Evolutionary conservation across 2,329 filamentous ascomycete genomes (phyloP), one percentile per base, ranked within the genome.

Genomic region (Trichoderma polysporum): DNA sequence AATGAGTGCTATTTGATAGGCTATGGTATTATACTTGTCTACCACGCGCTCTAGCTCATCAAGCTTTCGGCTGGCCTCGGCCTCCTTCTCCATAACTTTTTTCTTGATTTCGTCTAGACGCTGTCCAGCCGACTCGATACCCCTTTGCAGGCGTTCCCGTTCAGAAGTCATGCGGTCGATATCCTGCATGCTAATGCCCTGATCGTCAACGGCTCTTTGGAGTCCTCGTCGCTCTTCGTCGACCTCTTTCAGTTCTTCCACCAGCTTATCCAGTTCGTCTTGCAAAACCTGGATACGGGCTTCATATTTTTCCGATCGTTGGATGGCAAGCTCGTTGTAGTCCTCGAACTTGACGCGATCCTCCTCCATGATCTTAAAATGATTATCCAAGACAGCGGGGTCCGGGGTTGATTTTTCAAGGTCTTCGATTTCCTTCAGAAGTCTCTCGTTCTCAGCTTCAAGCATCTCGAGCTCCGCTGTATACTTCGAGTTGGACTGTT

Each of bases 111-210:
- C 95, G 66, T 97, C 94, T 0, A 97, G 83, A 61, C 92, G 86
- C 64, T 87, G 84, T 6, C 88, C 85, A 0, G 92, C 91, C 2
- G 89, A 86, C 73, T 97, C 93, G 52, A 97, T 90, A 49, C 90
- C 91, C 73, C 91, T 94, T 71, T 97, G 92, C n/a, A 99, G 85
- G 54, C 95, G 89, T 74, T 99, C 95, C 62, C 94, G 90, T 78
- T 99, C 95, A 39, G 92, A 90, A 72, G 93, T 97, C 94, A 99
- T 97, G 78, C 95, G 93, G 84, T 99, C 95, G 76, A 99, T 98
- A 85, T 99, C 95, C 80, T 95, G 91, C 80, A 97, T 96, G 74
- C 93, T 96, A 76, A 99, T 94, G 2, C 95, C 95, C 76, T 97
- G 93, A 72, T 91, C 90, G 78, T 98, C 95, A 31, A 99, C 93